These are phyloP conservation scores for Microascus cirrosus DNA, from an alignment of 2,329 filamentous ascomycete species.

Conservation along the genomic window DNA sequence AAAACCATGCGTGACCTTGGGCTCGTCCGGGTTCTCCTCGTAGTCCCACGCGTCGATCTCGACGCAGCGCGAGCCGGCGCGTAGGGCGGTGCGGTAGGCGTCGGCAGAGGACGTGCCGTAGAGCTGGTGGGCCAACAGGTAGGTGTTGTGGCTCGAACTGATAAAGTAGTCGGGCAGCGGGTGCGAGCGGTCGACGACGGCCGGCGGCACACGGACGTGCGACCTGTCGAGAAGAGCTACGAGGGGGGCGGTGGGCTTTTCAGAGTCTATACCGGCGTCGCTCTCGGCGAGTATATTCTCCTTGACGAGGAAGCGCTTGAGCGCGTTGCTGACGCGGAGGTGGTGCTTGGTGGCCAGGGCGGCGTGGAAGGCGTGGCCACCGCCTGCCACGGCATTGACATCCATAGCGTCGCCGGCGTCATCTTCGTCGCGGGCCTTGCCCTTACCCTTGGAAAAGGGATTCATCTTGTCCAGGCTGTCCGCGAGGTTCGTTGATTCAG, in stretches of 20 bases:
- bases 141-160: constrained; percentile 65
- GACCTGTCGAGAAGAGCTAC: constrained; percentile 40
- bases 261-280: constrained; percentile 31
- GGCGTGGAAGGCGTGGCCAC: constrained; percentile 39
- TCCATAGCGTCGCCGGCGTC: constrained; percentile 42
- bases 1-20: constrained; percentile 61
- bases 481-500: not conserved
- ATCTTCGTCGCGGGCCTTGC: constrained; percentile 28
- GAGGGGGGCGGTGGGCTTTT: constrained; percentile 32
- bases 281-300: constrained; percentile 34
- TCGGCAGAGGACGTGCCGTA: constrained; percentile 50
- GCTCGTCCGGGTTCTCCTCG: constrained; percentile 46
- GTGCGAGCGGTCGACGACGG: constrained; percentile 44
- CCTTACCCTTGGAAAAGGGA: not conserved
- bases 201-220: constrained; percentile 43
- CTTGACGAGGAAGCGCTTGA: constrained; percentile 44
- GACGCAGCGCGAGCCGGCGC: constrained; percentile 55
- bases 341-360: constrained; percentile 36
- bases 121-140: constrained; percentile 59
- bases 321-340: constrained; percentile 46
- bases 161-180: constrained; percentile 61
- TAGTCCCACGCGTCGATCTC: constrained; percentile 68
- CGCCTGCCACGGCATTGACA: constrained; percentile 39
- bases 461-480: constrained; percentile 1
- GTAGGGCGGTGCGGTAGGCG: constrained; percentile 52